Base-by-base conservation (phyloP, 208 protist species). In the Trypanosoma caninum region DNA sequence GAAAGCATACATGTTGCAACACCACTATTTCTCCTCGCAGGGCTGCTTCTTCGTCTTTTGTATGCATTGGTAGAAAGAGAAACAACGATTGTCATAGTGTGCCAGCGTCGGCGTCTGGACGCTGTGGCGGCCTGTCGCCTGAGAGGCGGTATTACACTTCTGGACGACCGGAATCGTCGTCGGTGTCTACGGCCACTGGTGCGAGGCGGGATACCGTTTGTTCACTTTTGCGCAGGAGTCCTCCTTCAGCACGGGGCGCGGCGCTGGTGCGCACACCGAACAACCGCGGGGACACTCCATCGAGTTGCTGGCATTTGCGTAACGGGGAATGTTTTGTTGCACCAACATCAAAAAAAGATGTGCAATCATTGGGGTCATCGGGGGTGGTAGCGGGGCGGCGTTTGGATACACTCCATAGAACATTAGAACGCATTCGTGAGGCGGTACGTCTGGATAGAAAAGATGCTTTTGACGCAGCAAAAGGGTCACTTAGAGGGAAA, bases 401-500 rank as follows among this genome's bases (percentile, higher is more conserved):
- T 10, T 30, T 37, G 23, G 48, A 65, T 38, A 14, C 8, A 9
- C 46, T 69, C 14, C 52, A 69, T 41, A 46, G 45, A 6, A 69
- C 54, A 28, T 31, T 69, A 2, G 63, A 59, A 14, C 53, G 46
- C 27, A 46, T 69, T 23, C 54, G 63, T 38, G 52, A 61, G 35
- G 63, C 63, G 18, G 54, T 69, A 8, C 63, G 44, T 33, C 25
- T 20, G 16, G 63, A 69, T 30, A 55, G n/a, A n/a, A n/a, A n/a
- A n/a, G n/a, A n/a, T n/a, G n/a, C n/a, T n/a, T n/a, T n/a, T n/a
- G n/a, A n/a, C n/a, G n/a, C n/a, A n/a, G n/a, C n/a, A n/a, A n/a
- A n/a, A n/a, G n/a, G n/a, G n/a, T n/a, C n/a, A n/a, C n/a, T n/a
- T n/a, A n/a, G n/a, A n/a, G n/a, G n/a, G n/a, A n/a, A n/a, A n/a